Evolutionary conservation across 768 basidiomycete genomes (phyloP).

Genomic region (Dioszegia hungarica): DNA sequence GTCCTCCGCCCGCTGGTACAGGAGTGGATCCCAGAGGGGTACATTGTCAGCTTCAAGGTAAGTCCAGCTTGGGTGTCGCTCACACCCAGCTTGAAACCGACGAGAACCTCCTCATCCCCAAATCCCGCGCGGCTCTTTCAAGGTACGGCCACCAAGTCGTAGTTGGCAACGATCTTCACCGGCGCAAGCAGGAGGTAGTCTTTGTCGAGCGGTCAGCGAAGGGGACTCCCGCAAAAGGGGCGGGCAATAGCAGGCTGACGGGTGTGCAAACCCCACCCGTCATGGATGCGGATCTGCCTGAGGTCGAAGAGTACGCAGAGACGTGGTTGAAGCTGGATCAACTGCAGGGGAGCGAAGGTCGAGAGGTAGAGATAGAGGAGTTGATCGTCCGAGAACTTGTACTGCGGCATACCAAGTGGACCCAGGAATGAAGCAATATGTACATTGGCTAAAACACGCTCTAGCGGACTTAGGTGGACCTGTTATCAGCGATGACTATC

Average conservation of each 20-base stretch:
- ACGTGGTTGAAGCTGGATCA: slow-evolving; percentile 47
- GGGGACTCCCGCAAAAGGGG: slow-evolving; percentile 6
- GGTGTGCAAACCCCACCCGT: slow-evolving; percentile 26
- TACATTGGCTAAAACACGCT: no score
- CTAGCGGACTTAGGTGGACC: no score
- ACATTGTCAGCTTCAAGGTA: slow-evolving; percentile 96
- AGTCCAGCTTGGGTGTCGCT: background rate
- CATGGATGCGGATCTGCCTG: background rate
- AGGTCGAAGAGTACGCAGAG: slow-evolving; percentile 35
- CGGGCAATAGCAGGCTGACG: slow-evolving; percentile 13
- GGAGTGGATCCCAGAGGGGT: slow-evolving; percentile 87
- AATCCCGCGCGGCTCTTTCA: slow-evolving; percentile 77
- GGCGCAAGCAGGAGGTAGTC: slow-evolving; percentile 85
- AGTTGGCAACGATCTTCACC: slow-evolving; percentile 90
- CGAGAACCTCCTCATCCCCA: slow-evolving; percentile 72
- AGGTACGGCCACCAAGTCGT: slow-evolving; percentile 97
- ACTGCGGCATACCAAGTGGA: slow-evolving; percentile 67
- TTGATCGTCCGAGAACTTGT: slow-evolving; percentile 76
- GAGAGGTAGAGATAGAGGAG: slow-evolving; percentile 81
- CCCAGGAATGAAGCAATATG: no score
- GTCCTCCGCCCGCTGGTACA: slow-evolving; percentile 86
- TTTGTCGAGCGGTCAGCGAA: slow-evolving; percentile 62
- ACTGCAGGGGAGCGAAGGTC: background rate
- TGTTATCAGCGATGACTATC: background rate
- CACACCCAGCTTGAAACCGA: slow-evolving; percentile 83